These are phyloP conservation scores for Ramalina peruviana DNA, from an alignment of 495 filamentous ascomycete genomes.

Conservation along the genomic window DNA sequence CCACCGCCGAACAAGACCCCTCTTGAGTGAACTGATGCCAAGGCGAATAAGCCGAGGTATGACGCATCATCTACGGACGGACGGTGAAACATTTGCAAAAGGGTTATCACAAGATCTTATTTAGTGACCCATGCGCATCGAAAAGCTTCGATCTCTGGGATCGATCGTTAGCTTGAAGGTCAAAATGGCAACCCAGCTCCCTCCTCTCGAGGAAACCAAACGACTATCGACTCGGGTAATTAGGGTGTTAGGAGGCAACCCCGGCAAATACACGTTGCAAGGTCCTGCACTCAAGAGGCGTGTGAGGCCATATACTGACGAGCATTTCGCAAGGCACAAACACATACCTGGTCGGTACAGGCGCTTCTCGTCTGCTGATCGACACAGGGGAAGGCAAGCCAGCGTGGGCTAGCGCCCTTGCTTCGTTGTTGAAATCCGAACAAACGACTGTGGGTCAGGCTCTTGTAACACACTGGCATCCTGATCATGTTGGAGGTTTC, in stretches of 20 bases:
- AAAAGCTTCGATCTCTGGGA: too few species aligned
- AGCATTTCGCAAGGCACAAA: conserved; percentile 51
- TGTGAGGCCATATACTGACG: not conserved
- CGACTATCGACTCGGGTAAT: conserved; percentile 52
- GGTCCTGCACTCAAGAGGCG: conserved; percentile 13
- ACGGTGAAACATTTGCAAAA: too few species aligned
- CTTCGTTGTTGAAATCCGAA: conserved; percentile 47
- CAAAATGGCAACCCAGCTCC: conserved; percentile 32
- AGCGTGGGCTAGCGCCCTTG: conserved; percentile 44
- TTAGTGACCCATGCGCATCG: too few species aligned
- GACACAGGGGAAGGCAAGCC: conserved; percentile 65
- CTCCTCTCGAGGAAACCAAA: conserved; percentile 48
- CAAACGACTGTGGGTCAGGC: conserved; percentile 46
- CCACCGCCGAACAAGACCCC: too few species aligned
- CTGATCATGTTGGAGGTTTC: conserved; percentile 69
- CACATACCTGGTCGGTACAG: conserved; percentile 71
- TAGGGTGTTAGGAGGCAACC: conserved; percentile 69
- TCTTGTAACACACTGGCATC: conserved; percentile 84
- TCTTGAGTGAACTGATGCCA: not conserved
- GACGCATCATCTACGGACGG: not conserved
- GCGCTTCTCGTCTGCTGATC: conserved; percentile 52
- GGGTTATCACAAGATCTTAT: too few species aligned
- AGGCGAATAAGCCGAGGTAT: conserved; percentile 2
- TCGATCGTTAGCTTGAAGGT: not conserved
- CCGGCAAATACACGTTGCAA: conserved; percentile 53